Base-by-base conservation (phyloP, 2,329 filamentous ascomycete genomes). In the Talaromyces sp. region DNA sequence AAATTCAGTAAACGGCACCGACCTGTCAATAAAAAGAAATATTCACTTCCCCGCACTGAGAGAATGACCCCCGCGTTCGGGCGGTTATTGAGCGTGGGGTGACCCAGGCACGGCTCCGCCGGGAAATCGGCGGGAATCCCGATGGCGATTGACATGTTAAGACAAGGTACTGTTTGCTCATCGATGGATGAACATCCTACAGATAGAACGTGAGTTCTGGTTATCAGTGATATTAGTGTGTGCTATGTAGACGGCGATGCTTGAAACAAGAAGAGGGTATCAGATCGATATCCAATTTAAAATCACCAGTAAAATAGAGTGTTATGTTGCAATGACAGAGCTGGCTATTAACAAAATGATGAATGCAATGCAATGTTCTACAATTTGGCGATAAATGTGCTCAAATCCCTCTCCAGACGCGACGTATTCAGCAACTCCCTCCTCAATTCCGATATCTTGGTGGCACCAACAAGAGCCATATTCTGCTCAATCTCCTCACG, bases 401-500 rank as follows among this genome's bases (percentile, higher is more conserved):
- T 69, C 39, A 77, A 59, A 61, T 76, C 71, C 45, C 69, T 73
- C 58, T 76, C 73, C 33, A 77, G 60, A 11, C 74, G 71, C 62
- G 69, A 68, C 2, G 73, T 67, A 65, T 78, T 78, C 2, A 77
- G 60, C 70, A 76, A 70, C 41, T 72, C 72, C 6, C 72, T 70
- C 7, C 66, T 68, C 7, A 78, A 31, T 22, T 75, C 73, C 1
- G 66, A 64, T 2, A 76, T 63, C 19, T 54, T 73, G 0, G 67
- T 75, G 1, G 68, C 75, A 2, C 75, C 74, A 4, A 74, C 60
- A 41, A 77, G 69, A 0, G 73, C 73, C 75, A 78, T 77, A 56
- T 78, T 78, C 14, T 68, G 63, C 62, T 75, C 73, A 14, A 76
- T 73, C 63, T 78, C 75, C 10, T 74, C 71, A 16, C 73, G 69